These are phyloP conservation scores for Macrolepiota albuminosa DNA, from an alignment of 768 basidiomycete species.

Conservation along the genomic window DNA sequence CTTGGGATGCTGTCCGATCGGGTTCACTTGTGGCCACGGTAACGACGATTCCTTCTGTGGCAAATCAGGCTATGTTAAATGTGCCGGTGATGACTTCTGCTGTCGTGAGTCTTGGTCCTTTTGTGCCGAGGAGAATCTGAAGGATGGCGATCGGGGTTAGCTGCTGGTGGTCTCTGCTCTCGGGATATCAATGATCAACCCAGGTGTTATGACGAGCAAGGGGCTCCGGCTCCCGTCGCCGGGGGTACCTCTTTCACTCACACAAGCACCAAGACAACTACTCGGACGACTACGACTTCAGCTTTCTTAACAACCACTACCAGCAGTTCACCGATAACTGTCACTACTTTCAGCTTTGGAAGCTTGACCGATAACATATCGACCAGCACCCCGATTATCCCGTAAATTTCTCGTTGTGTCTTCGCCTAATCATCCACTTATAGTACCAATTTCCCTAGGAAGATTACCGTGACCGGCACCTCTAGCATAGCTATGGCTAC, in stretches of 20 bases:
- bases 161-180: constrained; percentile 12
- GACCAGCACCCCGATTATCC: background rate
- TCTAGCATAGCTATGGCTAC: background rate
- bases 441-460: background rate
- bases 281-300: background rate
- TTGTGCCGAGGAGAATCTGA: background rate
- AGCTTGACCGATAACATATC: background rate
- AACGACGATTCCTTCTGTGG: constrained; percentile 8
- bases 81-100: constrained; percentile 18
- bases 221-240: background rate
- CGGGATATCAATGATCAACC: constrained; percentile 1
- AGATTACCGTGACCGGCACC: background rate
- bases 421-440: background rate
- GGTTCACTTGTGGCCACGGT: constrained; percentile 15
- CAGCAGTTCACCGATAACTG: background rate
- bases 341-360: background rate
- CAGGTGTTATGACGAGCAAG: constrained; percentile 1
- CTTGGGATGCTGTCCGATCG: constrained; percentile 18
- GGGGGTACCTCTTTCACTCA: background rate
- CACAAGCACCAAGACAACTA: background rate
- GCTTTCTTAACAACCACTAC: background rate
- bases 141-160: background rate
- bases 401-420: background rate
- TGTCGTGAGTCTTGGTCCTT: constrained; percentile 14
- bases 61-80: constrained; percentile 11